Evolutionary conservation across 306 rosid genomes (phyloP).

Genomic region (Lotus japonicus): DNA sequence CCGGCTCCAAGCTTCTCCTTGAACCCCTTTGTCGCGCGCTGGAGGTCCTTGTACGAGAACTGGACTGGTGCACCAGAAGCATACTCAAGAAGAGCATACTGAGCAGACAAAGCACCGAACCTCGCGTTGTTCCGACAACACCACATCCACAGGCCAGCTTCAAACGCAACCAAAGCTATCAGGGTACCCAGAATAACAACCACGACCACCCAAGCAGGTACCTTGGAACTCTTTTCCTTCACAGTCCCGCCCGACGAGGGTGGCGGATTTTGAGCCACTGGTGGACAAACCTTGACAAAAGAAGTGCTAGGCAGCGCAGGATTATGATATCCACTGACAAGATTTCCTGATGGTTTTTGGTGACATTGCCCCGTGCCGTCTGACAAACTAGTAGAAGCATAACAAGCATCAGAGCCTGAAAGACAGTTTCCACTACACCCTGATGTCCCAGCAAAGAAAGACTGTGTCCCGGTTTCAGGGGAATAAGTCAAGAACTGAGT

Average conservation of each 20-base stretch:
- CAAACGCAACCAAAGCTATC: conserved; percentile 44
- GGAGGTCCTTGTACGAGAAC: conserved; percentile 71
- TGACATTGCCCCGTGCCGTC: conserved; percentile 41
- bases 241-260: conserved; percentile 15
- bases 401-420: conserved; percentile 4
- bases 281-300: conserved; percentile 37
- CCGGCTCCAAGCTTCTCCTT: conserved; percentile 92
- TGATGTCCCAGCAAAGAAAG: no score
- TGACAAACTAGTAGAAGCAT: conserved; percentile 32
- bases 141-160: conserved; percentile 74
- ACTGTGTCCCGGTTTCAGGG: no score
- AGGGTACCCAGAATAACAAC: conserved; percentile 46
- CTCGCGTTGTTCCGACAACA: conserved; percentile 52
- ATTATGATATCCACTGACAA: conserved; percentile 27
- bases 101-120: conserved; percentile 57
- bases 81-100: conserved; percentile 89
- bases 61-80: conserved; percentile 93
- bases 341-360: background rate
- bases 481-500: no score
- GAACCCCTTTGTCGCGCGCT: conserved; percentile 69
- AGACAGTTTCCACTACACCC: conserved; percentile 12
- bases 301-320: conserved; percentile 37
- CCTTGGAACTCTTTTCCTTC: conserved; percentile 10
- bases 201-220: conserved; percentile 37
- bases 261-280: conserved; percentile 21